These are phyloP conservation scores for Sphaceloma murrayae DNA, from an alignment of 2,329 filamentous ascomycete species.

Conservation along the genomic window DNA sequence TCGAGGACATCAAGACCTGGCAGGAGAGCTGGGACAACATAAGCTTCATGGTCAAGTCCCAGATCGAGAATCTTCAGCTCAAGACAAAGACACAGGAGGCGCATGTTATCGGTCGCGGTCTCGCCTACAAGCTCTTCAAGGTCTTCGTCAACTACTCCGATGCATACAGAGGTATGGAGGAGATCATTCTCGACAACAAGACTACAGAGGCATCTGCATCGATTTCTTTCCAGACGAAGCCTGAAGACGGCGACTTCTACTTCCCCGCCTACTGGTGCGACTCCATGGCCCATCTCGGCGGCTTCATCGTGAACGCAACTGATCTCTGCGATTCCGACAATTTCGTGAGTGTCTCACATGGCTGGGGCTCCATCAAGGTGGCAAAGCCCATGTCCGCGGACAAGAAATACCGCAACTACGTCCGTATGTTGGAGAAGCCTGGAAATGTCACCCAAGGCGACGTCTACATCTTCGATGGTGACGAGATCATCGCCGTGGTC, in stretches of 20 bases:
- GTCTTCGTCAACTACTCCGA: slow-evolving; percentile 48
- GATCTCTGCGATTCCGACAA: slow-evolving; percentile 50
- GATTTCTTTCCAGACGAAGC: slow-evolving; percentile 46
- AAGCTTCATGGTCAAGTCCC: slow-evolving; percentile 48
- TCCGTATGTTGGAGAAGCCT: slow-evolving; percentile 50
- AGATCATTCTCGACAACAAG: slow-evolving; percentile 49
- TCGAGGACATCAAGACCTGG: slow-evolving; percentile 52
- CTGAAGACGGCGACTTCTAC: slow-evolving; percentile 47
- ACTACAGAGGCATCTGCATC: slow-evolving; percentile 47
- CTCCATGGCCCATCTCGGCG: slow-evolving; percentile 47
- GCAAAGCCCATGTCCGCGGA: slow-evolving; percentile 43
- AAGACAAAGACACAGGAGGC: slow-evolving; percentile 57
- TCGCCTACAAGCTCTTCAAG: slow-evolving; percentile 67
- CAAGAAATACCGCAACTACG: slow-evolving; percentile 50
- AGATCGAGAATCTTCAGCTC: slow-evolving; percentile 55
- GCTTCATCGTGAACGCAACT: slow-evolving; percentile 52
- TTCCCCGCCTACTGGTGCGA: slow-evolving; percentile 53
- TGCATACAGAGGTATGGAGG: slow-evolving; percentile 49
- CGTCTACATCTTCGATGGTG: slow-evolving; percentile 52
- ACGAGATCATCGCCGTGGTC: slow-evolving; percentile 49
- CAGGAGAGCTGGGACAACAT: slow-evolving; percentile 56
- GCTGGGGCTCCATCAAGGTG: slow-evolving; percentile 52
- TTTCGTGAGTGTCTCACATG: slow-evolving; percentile 53
- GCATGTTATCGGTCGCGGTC: slow-evolving; percentile 62
- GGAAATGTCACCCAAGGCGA: slow-evolving; percentile 50